phyloP scores from a whole-genome alignment of 768 basidiomycete genomes.

The Macrolepiota albuminosa region DNA sequence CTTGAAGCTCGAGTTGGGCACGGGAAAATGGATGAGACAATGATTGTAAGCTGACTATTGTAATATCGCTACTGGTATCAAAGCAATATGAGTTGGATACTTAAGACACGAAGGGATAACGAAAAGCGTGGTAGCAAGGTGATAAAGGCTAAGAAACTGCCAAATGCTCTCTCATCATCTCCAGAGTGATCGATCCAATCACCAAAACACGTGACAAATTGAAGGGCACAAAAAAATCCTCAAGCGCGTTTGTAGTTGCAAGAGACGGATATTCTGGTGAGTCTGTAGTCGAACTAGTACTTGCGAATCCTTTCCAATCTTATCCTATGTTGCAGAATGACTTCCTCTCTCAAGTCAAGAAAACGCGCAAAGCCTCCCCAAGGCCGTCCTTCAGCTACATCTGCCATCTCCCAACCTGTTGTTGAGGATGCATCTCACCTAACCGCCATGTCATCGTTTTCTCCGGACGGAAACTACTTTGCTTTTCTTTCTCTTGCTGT shows the following conservation, averaged over 20 bases:
- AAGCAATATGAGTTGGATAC: neutral
- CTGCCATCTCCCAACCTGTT: conserved; percentile 51
- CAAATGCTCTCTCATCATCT: neutral
- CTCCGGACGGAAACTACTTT: conserved; percentile 50
- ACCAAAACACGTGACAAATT: conserved; percentile 8
- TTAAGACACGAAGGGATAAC: neutral
- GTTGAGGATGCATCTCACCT: conserved; percentile 42
- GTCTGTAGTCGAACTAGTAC: neutral
- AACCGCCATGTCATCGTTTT: conserved; percentile 52
- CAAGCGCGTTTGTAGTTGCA: neutral
- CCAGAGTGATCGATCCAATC: conserved; percentile 12
- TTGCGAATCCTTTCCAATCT: neutral
- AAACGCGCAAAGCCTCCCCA: conserved; percentile 52
- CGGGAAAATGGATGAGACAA: neutral
- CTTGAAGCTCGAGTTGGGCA: conserved; percentile 1
- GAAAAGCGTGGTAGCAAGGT: neutral
- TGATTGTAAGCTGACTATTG: neutral
- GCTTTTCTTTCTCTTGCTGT: conserved; percentile 60
- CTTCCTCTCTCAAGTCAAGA: conserved; percentile 44
- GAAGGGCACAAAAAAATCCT: conserved; percentile 11
- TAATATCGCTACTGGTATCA: neutral
- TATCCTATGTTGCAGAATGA: conserved; percentile 24
- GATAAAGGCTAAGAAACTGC: neutral
- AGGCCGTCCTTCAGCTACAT: conserved; percentile 48
- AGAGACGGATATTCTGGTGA: conserved; percentile 6